Percentiles rank a stretch among this genome's conserved stretches.
Evolutionary conservation across 352 stramenopile species (phyloP).

Genomic region (Phytophthora tubulina): DNA sequence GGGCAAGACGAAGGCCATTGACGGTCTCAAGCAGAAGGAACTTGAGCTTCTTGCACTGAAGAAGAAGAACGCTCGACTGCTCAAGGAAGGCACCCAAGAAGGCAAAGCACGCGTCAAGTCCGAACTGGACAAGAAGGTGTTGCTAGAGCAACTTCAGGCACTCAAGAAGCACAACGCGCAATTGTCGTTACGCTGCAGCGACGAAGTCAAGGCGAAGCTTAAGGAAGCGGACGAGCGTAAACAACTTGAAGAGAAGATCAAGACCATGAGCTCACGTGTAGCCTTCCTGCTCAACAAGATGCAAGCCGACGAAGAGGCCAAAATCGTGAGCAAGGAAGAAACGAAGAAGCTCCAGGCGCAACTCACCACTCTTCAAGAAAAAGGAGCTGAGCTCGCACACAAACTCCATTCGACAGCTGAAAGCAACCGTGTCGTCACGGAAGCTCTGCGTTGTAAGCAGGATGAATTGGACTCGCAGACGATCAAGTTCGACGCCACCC

Average conservation of each 20-base stretch:
- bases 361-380: constrained; percentile 89
- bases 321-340: constrained; percentile 93
- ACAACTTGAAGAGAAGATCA: constrained; percentile 94
- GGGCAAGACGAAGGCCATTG: constrained; percentile 96
- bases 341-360: constrained; percentile 95
- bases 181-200: constrained; percentile 91
- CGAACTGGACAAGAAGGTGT: constrained; percentile 94
- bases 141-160: constrained; percentile 94
- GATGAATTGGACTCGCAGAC: constrained; percentile 90
- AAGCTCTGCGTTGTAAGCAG: constrained; percentile 90
- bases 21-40: constrained; percentile 95
- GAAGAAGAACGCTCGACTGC: constrained; percentile 94
- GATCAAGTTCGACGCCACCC: constrained; percentile 85
- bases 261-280: constrained; percentile 93
- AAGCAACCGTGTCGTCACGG: constrained; percentile 93
- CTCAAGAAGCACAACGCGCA: constrained; percentile 97
- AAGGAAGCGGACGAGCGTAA: constrained; percentile 93
- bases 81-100: constrained; percentile 95
- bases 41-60: constrained; percentile 94
- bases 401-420: constrained; percentile 93
- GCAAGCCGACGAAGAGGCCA: constrained; percentile 96
- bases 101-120: constrained; percentile 94
- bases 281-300: constrained; percentile 97
- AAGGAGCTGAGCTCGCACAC: constrained; percentile 87
- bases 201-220: constrained; percentile 95